These are phyloP conservation scores for bread wheat (Triticum aestivum) DNA, from an alignment of 176 grass and related monocot species.

Conservation along the genomic window DNA sequence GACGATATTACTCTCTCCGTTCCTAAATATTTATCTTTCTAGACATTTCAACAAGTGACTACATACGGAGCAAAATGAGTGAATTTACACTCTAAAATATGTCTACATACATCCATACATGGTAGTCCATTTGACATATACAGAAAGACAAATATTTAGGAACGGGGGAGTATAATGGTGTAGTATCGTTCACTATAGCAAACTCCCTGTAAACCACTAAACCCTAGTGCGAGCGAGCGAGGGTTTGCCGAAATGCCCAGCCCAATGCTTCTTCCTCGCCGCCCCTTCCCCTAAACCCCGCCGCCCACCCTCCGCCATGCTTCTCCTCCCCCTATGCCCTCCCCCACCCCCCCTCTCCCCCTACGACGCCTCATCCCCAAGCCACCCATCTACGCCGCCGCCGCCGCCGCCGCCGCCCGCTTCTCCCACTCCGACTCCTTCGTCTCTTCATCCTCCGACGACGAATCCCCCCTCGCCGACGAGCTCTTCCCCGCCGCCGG, in stretches of 20 bases:
- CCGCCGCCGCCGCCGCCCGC: constrained; percentile 19
- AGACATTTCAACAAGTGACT: no score
- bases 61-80: no score
- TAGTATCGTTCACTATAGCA: not conserved
- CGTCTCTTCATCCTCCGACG: constrained; percentile 20
- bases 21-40: no score
- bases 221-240: constrained; percentile 21
- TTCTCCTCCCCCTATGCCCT: constrained; percentile 50
- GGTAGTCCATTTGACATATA: no score
- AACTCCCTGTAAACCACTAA: not conserved
- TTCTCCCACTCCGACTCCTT: not conserved
- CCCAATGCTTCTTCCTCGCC: not conserved
- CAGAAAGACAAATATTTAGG: no score
- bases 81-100: no score
- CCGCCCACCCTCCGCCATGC: constrained; percentile 39
- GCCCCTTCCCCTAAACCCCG: constrained; percentile 27
- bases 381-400: not conserved
- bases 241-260: not conserved
- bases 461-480: constrained; percentile 40
- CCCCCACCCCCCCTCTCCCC: constrained; percentile 25
- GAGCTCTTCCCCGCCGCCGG: constrained; percentile 58
- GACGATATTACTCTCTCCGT: no score
- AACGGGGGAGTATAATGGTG: no score
- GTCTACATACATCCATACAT: no score
- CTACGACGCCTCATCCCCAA: constrained; percentile 15